A percentile compares a stretch with the other conserved stretches of the same genome.
Conservation (phyloP, 148 eudicot species). For the Rhododendron ovatum region DNA sequence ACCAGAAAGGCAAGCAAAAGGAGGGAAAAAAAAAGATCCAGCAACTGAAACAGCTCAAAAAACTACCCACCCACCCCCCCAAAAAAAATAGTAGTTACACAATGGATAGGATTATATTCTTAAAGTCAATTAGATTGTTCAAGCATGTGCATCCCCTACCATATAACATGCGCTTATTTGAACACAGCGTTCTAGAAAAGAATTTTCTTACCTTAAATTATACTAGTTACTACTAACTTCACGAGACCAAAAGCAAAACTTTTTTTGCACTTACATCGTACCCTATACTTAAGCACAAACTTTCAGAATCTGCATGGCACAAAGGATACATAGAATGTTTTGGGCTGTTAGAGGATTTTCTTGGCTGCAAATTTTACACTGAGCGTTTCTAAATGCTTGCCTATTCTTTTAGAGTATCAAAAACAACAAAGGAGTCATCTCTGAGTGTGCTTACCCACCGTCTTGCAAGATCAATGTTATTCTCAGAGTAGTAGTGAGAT, state of each 20-base stretch:
- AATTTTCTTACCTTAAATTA: not conserved
- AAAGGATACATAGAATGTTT: not conserved
- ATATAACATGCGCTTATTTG: not conserved
- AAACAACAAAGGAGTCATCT: constrained; percentile 1
- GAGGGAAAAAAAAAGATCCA: not conserved
- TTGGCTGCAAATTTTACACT: not conserved
- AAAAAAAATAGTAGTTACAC: not conserved
- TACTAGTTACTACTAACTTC: not conserved
- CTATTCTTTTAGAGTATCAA: not conserved
- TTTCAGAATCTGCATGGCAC: not conserved
- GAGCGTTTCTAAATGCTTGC: not conserved
- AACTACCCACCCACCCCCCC: too few species aligned
- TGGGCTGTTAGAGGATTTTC: too few species aligned
- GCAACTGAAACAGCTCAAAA: not conserved
- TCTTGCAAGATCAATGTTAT: constrained; percentile 70
- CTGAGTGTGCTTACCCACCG: constrained; percentile 84
- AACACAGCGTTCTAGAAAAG: not conserved
- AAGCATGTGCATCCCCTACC: not conserved
- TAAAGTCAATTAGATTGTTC: not conserved
- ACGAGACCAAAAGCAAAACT: not conserved
- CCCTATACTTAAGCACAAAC: not conserved
- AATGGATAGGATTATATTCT: not conserved
- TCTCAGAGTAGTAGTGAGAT: constrained; percentile 76
- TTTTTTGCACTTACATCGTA: not conserved
- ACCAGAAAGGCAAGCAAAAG: not conserved